Evolutionary conservation across 2,329 filamentous ascomycete species (phyloP).

Genomic region (Hypocrella siamensis): DNA sequence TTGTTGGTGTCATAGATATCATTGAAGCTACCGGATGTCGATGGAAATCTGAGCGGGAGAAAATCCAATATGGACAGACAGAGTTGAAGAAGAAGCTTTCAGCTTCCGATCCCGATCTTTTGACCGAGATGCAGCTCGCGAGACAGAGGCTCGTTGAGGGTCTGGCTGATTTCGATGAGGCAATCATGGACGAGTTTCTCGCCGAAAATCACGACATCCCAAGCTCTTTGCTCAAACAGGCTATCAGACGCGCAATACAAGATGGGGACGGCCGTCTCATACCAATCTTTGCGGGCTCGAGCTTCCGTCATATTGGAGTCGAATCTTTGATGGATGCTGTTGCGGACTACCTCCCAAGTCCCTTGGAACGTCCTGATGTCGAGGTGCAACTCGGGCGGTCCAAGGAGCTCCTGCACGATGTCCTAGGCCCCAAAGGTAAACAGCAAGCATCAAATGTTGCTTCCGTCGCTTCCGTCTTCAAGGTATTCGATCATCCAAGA

Average conservation of each 20-base stretch:
- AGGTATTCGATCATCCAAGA: slow-evolving; percentile 78
- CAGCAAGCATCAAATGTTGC: slow-evolving; percentile 19
- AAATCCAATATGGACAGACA: slow-evolving; percentile 17
- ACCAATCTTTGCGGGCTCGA: slow-evolving; percentile 81
- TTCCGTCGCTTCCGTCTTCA: slow-evolving; percentile 63
- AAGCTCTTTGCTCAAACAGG: slow-evolving; percentile 49
- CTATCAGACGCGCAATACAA: slow-evolving; percentile 57
- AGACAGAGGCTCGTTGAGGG: slow-evolving; percentile 66
- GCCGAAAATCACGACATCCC: slow-evolving; percentile 63
- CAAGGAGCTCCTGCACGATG: slow-evolving; percentile 16
- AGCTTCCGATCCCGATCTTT: slow-evolving; percentile 33
- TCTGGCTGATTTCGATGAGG: slow-evolving; percentile 77
- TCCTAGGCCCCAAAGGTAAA: slow-evolving; percentile 24
- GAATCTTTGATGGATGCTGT: slow-evolving; percentile 83
- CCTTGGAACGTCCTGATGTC: slow-evolving; percentile 62
- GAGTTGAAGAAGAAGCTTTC: slow-evolving; percentile 24
- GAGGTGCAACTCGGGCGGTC: slow-evolving; percentile 57
- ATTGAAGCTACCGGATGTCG: slow-evolving; percentile 59
- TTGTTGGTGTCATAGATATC: slow-evolving; percentile 75
- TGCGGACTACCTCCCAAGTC: slow-evolving; percentile 73
- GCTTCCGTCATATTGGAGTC: slow-evolving; percentile 86
- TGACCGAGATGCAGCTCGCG: slow-evolving; percentile 56
- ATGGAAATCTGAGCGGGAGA: slow-evolving; percentile 39
- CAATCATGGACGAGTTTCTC: slow-evolving; percentile 71
- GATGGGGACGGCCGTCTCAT: slow-evolving; percentile 56